phyloP scores from a whole-genome alignment of 1,284 basidiomycete genomes.

The Kwoniella shivajii region DNA sequence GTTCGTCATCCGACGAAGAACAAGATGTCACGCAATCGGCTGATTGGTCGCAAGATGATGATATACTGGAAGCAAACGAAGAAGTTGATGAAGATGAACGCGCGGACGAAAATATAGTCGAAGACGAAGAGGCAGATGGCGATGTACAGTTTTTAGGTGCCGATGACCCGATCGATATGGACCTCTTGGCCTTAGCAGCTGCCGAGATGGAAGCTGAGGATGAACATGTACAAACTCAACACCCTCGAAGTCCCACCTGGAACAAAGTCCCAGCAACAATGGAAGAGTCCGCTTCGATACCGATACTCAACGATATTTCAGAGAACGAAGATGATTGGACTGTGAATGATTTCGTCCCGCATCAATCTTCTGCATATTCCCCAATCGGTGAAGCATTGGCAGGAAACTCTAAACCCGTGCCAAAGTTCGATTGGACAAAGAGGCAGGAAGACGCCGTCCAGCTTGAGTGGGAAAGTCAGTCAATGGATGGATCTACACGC shows the following conservation, averaged over 20 bases:
- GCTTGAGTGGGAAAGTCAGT: slow-evolving; percentile 31
- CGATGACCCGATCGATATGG: slow-evolving; percentile 8
- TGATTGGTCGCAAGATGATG: background rate
- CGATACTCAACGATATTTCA: no score
- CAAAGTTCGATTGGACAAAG: slow-evolving; percentile 25
- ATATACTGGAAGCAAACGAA: background rate
- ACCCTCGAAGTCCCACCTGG: no score
- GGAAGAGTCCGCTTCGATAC: no score
- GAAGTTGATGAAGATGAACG: background rate
- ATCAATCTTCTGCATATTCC: background rate
- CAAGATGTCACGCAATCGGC: background rate
- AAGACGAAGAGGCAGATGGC: slow-evolving; percentile 1
- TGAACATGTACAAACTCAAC: background rate
- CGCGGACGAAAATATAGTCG: background rate
- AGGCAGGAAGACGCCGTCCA: slow-evolving; percentile 28
- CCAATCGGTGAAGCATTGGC: background rate
- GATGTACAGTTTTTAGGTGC: background rate
- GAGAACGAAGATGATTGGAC: slow-evolving; percentile 13
- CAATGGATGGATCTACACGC: background rate
- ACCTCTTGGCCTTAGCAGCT: slow-evolving; percentile 16
- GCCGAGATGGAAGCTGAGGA: slow-evolving; percentile 19
- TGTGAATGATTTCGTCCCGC: slow-evolving; percentile 2
- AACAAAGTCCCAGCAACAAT: no score
- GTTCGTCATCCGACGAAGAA: background rate
- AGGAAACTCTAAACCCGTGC: background rate